Conservation (phyloP, 75 land plant species). For the Cryptomeria japonica region DNA sequence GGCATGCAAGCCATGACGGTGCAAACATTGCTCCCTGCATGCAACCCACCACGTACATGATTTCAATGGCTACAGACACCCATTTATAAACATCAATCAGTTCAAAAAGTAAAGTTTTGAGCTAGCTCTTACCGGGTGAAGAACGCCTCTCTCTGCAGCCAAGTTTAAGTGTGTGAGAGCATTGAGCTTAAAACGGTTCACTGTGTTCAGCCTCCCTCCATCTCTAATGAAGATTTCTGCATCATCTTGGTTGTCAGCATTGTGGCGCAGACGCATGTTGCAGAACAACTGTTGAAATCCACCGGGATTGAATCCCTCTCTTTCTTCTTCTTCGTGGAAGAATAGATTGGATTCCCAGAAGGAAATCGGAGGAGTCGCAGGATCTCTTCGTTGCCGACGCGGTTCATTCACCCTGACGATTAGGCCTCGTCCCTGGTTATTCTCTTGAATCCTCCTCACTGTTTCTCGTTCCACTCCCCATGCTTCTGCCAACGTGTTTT, state of each 20-base stretch:
- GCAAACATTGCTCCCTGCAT: conserved; percentile 29
- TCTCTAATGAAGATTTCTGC: conserved; percentile 31
- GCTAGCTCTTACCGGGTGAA: conserved; percentile 25
- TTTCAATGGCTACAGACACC: too few relatives aligned
- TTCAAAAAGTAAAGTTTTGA: neutral
- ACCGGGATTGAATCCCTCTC: conserved; percentile 10
- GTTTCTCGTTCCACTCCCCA: conserved; percentile 13
- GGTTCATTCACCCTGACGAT: conserved; percentile 21
- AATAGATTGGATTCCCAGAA: neutral
- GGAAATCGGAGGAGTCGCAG: neutral
- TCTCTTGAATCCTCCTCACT: conserved; percentile 15
- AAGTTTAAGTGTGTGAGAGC: conserved; percentile 28
- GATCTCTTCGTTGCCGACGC: neutral
- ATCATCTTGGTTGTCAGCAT: conserved; percentile 16
- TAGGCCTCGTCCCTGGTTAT: conserved; percentile 18
- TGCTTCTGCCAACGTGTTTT: conserved; percentile 10
- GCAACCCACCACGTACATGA: too few relatives aligned
- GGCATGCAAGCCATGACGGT: conserved; percentile 30
- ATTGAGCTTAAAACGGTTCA: conserved; percentile 39
- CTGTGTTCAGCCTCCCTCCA: conserved; percentile 30
- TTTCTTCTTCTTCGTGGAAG: neutral
- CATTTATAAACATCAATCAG: neutral
- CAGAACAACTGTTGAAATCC: conserved; percentile 34
- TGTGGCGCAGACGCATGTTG: conserved; percentile 27
- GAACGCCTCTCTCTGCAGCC: conserved; percentile 39